Evolutionary conservation across 2,329 filamentous ascomycete genomes (phyloP).

Genomic region (Alternaria atra): DNA sequence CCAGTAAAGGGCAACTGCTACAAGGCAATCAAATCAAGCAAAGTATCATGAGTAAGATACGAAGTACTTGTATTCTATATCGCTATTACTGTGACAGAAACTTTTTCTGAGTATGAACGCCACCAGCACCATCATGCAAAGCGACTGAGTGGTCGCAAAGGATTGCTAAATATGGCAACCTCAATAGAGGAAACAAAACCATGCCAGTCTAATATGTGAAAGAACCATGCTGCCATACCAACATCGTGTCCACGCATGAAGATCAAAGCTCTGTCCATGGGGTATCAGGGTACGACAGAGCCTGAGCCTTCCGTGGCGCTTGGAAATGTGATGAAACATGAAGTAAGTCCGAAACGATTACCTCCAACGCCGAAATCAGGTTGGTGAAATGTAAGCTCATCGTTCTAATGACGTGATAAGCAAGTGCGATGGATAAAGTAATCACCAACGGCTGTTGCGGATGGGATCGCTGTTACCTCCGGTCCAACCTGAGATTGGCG

Average conservation of each 20-base stretch:
- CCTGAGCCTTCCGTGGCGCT: constrained; percentile 17
- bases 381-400: constrained; percentile 19
- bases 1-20: background rate
- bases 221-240: constrained; percentile 19
- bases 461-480: constrained; percentile 52
- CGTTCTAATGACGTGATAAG: constrained; percentile 14
- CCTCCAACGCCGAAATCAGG: constrained; percentile 31
- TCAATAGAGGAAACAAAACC: constrained; percentile 24
- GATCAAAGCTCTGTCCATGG: constrained; percentile 33
- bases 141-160: constrained; percentile 14
- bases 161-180: constrained; percentile 16
- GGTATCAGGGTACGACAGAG: constrained; percentile 43
- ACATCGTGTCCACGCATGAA: constrained; percentile 18
- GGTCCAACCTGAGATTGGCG: constrained; percentile 41
- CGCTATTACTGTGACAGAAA: constrained; percentile 36
- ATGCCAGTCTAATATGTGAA: constrained; percentile 42
- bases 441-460: constrained; percentile 54
- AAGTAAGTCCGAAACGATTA: constrained; percentile 23
- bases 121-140: constrained; percentile 39
- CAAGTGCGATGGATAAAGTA: constrained; percentile 1
- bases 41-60: constrained; percentile 1
- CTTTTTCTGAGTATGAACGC: constrained; percentile 38
- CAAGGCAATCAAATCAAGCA: background rate
- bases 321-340: constrained; percentile 16
- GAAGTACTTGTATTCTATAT: constrained; percentile 33